Base-by-base conservation (phyloP, 108 stramenopile genomes). In the Cyclostephanos tholiformis region DNA sequence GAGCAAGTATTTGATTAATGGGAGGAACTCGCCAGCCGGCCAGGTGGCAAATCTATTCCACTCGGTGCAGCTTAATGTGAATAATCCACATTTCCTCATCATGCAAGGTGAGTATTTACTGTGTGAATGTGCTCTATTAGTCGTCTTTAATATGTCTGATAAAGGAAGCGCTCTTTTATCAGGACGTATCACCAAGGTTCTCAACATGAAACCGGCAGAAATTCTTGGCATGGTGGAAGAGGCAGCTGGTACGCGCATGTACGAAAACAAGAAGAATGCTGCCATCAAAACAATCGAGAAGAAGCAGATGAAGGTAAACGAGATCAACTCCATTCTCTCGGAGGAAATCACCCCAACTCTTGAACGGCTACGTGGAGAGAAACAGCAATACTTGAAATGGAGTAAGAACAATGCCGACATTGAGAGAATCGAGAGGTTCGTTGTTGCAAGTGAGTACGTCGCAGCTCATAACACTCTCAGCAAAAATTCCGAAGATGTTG, bases 181-280 rank as follows among this genome's bases (percentile, higher is more conserved):
- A 83, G 91, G 97, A 69, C 89, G 97, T 26, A 97, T 97, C 70
- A 97, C 98, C 60, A 97, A 99, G 77, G 99, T 99, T 8, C 88
- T 99, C 57, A 99, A 99, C 83, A 99, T 99, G 99, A 99, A 99
- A 73, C 98, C 99, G 12, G 73, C 89, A 51, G 99, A 99, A 81
- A 98, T 98, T 76, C 88, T 99, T 35, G 96, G 97, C 43, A 99
- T 99, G 99, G 95, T 99, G 30, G 99, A 99, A 86, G 99, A 99
- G 86, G 98, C 99, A 13, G 99, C 98, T 0, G 99, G 99, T 10
- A 99, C 99, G 23, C 92, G 99, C 50, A 99, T 99, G 99, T 99
- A 96, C 88, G 99, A 99, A 80, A 95, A 90, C 27, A 99, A 99
- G 70, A 91, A 97, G 79, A 86, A 88, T 27, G 84, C 84, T 57